Evolutionary conservation across 2,329 filamentous ascomycete species (phyloP), one percentile per base, ranked within the genome.

Genomic region (Colletotrichum trifolii): DNA sequence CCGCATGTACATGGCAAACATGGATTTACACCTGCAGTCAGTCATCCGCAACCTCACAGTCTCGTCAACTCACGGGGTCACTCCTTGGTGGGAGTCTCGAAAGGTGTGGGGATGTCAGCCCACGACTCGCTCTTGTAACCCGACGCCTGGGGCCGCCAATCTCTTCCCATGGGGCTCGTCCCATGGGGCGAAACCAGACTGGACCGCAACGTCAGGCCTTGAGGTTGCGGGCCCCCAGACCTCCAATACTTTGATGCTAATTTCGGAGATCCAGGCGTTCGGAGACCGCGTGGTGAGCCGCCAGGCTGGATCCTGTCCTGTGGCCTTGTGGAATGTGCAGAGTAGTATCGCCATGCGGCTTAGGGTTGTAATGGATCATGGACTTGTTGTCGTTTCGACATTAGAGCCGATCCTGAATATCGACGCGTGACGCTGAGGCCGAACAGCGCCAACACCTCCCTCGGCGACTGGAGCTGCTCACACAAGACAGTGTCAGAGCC

Each of bases 381-480:
- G 59, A 57, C 53, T 53, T 43, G 54, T 40, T 40, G 50, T 38
- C 42, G 62, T 43, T 48, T 52, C 58, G 58, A 65, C 39, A 48
- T 42, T 45, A 48, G 58, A 43, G 46, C 52, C 58, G 42, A 65
- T 36, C 35, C 13, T 48, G 58, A 65, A 65, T 47, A 65, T 65
- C 33, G 62, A 65, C 58, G 62, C 62, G 54, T 65, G 52, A 38
- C 52, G 62, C 42, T 45, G 58, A 53, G 52, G 62, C 57, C 62
- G 58, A 58, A n/a, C 15, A 53, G 62, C 62, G 58, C 62, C 62
- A 56, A 60, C 40, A 43, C 61, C 52, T 60, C 53, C 54, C 57
- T 53, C 25, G 54, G 55, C 56, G 56, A 47, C 63, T 57, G 54
- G 53, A 64, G 34, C 59, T 59, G 25, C 55, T 64, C 58, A 33